Conservation (phyloP, 176 grass and related monocot species). For the Pontederia paniculata region DNA sequence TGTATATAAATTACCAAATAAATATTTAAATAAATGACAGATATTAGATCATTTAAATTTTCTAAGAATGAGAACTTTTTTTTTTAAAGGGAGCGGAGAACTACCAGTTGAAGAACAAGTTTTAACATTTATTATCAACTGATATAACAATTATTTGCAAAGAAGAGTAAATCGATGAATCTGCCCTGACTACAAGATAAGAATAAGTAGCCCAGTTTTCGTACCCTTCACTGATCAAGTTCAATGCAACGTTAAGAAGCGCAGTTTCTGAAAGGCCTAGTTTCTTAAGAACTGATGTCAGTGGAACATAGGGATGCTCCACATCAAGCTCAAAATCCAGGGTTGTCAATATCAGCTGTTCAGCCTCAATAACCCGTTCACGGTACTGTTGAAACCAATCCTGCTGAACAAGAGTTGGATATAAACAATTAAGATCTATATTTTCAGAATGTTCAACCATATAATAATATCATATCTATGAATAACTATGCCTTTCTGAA, state of each 20-base stretch:
- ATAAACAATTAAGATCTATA: too few species aligned
- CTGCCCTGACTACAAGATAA: conserved; percentile 17
- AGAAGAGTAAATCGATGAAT: conserved; percentile 11
- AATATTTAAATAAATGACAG: too few species aligned
- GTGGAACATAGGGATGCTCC: conserved; percentile 64
- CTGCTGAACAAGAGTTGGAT: conserved; percentile 26
- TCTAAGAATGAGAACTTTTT: too few species aligned
- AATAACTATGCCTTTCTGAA: too few species aligned
- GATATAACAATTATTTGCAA: background rate
- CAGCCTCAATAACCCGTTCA: conserved; percentile 52
- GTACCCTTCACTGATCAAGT: conserved; percentile 83
- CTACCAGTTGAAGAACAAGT: too few species aligned
- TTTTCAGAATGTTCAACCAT: too few species aligned
- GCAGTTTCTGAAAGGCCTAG: conserved; percentile 51
- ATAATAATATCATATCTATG: too few species aligned
- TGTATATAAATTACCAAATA: too few species aligned
- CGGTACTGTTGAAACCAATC: conserved; percentile 86
- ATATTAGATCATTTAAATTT: too few species aligned
- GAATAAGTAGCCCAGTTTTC: conserved; percentile 22
- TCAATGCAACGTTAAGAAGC: conserved; percentile 59
- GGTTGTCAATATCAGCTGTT: conserved; percentile 87
- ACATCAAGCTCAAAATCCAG: conserved; percentile 92
- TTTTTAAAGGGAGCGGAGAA: too few species aligned
- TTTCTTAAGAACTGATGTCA: conserved; percentile 53
- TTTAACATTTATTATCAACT: too few species aligned